Evolutionary conservation across 441 rosid genomes (phyloP).

Genomic region (Kokia cookei): DNA sequence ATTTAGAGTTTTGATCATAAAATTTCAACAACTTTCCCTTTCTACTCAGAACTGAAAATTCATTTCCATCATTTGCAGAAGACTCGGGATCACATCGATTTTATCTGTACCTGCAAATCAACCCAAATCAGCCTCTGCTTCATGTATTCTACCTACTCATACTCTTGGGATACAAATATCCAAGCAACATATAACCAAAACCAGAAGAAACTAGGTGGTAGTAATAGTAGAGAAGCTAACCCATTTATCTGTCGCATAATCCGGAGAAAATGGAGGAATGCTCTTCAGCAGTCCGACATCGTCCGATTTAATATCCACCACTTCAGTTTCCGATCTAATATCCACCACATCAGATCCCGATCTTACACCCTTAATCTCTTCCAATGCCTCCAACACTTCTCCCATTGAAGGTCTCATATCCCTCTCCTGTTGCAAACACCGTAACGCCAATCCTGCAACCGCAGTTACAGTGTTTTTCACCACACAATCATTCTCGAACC

Average conservation of each 20-base stretch:
- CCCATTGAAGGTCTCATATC: conserved; percentile 57
- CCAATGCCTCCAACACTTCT: conserved; percentile 33
- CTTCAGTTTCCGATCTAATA: conserved; percentile 15
- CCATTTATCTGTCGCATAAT: conserved; percentile 46
- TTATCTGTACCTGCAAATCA: conserved; percentile 4
- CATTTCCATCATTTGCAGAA: background rate
- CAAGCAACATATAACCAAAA: no score
- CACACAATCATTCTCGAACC: conserved; percentile 30
- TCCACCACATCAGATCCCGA: conserved; percentile 24
- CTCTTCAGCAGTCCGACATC: conserved; percentile 42
- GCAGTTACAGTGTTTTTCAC: conserved; percentile 31
- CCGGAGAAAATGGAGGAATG: conserved; percentile 49
- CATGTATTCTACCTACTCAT: no score
- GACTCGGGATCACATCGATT: background rate
- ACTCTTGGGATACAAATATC: no score
- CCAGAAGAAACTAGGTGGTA: conserved; percentile 24
- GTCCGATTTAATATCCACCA: conserved; percentile 33
- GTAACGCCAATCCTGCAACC: conserved; percentile 49
- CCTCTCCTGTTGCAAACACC: conserved; percentile 52
- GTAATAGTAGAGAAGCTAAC: conserved; percentile 35
- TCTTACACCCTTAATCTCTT: conserved; percentile 26
- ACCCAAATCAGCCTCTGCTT: no score
- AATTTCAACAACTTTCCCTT: background rate
- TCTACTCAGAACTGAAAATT: background rate
- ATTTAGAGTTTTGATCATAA: background rate